Evolutionary conservation across 768 basidiomycete species (phyloP).

Genomic region (Tricholoma bakamatsutake): DNA sequence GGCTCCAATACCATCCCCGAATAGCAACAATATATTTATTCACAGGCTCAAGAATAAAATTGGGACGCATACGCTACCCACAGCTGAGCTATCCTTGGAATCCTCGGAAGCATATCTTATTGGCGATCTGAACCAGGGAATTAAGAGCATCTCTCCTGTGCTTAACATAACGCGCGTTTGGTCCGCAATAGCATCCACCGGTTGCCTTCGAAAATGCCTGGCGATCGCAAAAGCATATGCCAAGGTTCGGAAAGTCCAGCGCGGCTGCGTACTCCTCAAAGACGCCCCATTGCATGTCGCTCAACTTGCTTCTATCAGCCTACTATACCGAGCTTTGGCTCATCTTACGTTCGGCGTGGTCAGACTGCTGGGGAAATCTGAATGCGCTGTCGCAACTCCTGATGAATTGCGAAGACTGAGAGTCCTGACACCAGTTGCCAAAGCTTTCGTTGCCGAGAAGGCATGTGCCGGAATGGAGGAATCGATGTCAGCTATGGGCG

Average conservation of each 20-base stretch:
- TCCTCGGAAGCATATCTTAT: conserved; percentile 58
- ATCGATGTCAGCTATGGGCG: conserved; percentile 68
- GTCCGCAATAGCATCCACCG: conserved; percentile 51
- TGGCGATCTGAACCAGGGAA: conserved; percentile 51
- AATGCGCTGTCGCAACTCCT: conserved; percentile 44
- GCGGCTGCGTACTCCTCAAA: conserved; percentile 42
- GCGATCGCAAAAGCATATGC: conserved; percentile 64
- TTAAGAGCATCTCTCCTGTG: conserved; percentile 62
- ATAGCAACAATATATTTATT: conserved; percentile 59
- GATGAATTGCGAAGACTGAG: conserved; percentile 51
- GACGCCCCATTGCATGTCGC: conserved; percentile 61
- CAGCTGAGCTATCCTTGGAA: conserved; percentile 65
- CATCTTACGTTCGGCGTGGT: conserved; percentile 61
- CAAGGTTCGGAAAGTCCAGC: conserved; percentile 47
- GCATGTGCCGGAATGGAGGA: conserved; percentile 62
- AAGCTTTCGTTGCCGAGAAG: conserved; percentile 66
- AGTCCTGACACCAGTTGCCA: conserved; percentile 62
- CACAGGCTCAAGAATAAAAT: conserved; percentile 79
- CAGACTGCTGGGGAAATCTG: conserved; percentile 52
- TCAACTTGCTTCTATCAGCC: conserved; percentile 51
- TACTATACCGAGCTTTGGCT: conserved; percentile 60
- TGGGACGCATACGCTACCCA: conserved; percentile 69
- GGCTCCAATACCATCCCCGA: conserved; percentile 36
- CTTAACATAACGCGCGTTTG: conserved; percentile 76
- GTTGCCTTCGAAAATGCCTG: conserved; percentile 55